These are phyloP conservation scores for Fraxinus anomala DNA, from an alignment of 257 asterid genomes.

Conservation along the genomic window DNA sequence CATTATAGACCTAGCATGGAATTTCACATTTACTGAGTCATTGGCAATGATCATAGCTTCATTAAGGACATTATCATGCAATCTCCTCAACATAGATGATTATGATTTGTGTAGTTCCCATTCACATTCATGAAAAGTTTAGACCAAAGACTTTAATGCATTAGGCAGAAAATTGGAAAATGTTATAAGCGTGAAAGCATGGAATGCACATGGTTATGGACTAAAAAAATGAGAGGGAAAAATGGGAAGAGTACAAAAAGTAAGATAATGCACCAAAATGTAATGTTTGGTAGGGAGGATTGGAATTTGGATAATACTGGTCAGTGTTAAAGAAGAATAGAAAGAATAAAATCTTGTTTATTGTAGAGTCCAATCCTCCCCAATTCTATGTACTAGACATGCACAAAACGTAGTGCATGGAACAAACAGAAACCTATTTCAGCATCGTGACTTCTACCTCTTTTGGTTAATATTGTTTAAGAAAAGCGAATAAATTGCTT, in stretches of 20 bases:
- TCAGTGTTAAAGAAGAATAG: neutral
- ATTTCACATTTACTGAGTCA: conserved; percentile 16
- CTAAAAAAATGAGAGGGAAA: neutral
- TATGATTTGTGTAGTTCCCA: neutral
- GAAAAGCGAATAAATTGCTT: no score
- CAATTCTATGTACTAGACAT: neutral
- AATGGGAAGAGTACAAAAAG: neutral
- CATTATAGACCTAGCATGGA: conserved; percentile 3
- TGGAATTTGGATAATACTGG: neutral
- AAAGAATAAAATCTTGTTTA: neutral
- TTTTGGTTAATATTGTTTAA: no score
- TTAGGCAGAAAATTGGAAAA: no score
- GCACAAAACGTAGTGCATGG: neutral
- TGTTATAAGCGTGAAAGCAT: no score
- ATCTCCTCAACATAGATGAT: neutral
- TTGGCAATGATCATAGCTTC: neutral
- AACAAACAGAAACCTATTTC: neutral
- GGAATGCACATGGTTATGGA: neutral
- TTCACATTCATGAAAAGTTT: neutral
- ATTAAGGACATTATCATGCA: neutral
- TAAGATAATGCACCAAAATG: neutral
- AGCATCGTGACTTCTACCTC: neutral
- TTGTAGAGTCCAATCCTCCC: neutral
- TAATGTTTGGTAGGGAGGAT: neutral
- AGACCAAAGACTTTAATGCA: neutral